A percentile compares a stretch with the other conserved stretches of the same genome.
Evolutionary conservation across 2,329 filamentous ascomycete species (phyloP).

Genomic region (Diplocarpon rosae): DNA sequence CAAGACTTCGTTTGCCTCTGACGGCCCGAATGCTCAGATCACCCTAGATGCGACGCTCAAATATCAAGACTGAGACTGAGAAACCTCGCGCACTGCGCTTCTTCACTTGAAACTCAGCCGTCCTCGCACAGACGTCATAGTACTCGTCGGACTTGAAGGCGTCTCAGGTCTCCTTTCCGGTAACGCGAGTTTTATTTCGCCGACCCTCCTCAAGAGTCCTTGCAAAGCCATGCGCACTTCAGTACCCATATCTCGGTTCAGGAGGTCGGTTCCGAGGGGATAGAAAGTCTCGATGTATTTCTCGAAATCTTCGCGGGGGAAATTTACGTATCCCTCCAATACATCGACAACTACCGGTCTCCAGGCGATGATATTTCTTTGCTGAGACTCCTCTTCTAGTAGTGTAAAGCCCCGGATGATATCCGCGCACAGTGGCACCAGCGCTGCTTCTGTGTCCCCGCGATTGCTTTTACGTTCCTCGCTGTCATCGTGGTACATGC

Average conservation of each 20-base stretch:
- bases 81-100: background rate
- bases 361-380: conserved; percentile 95
- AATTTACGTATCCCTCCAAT: conserved; percentile 80
- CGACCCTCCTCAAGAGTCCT: conserved; percentile 66
- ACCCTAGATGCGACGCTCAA: conserved; percentile 4
- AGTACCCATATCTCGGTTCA: conserved; percentile 67
- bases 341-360: conserved; percentile 94
- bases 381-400: conserved; percentile 91
- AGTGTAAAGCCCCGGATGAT: conserved; percentile 77
- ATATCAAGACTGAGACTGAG: background rate
- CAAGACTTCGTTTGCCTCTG: background rate
- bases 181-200: conserved; percentile 56
- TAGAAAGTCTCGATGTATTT: conserved; percentile 77
- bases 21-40: background rate
- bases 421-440: conserved; percentile 91
- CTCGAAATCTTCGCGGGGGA: conserved; percentile 69
- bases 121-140: conserved; percentile 1
- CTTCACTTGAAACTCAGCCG: conserved; percentile 1
- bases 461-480: conserved; percentile 72
- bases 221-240: conserved; percentile 74
- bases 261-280: conserved; percentile 69
- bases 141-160: conserved; percentile 16
- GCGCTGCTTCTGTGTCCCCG: conserved; percentile 74
- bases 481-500: conserved; percentile 90
- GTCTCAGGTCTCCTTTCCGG: conserved; percentile 10